Evolutionary conservation across 1,139 yeast genomes (phyloP).

Genomic region (Nematodospora anomalae): DNA sequence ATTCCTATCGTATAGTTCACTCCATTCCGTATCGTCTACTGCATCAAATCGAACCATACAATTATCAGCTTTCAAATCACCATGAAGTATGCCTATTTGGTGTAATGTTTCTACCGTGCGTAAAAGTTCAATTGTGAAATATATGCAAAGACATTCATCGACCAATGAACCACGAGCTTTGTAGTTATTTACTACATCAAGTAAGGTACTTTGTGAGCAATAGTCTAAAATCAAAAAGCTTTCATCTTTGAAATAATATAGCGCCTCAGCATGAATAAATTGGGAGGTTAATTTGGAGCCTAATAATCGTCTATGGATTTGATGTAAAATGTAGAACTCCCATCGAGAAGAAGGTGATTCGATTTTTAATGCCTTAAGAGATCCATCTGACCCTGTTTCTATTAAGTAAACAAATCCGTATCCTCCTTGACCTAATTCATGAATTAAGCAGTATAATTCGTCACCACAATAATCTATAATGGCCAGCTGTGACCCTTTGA

Average conservation of each 20-base stretch:
- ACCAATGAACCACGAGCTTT: slow-evolving; percentile 29
- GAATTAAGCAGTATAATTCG: slow-evolving; percentile 55
- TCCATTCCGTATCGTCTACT: slow-evolving; percentile 18
- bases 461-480: slow-evolving; percentile 51
- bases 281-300: slow-evolving; percentile 4
- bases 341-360: slow-evolving; percentile 72
- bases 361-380: slow-evolving; percentile 66
- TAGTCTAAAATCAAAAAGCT: slow-evolving; percentile 73
- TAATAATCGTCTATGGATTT: slow-evolving; percentile 44
- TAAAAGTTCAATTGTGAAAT: slow-evolving; percentile 62
- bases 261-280: slow-evolving; percentile 48
- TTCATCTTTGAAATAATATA: slow-evolving; percentile 67
- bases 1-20: slow-evolving; percentile 28
- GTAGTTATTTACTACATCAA: slow-evolving; percentile 65
- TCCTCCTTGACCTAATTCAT: slow-evolving; percentile 77
- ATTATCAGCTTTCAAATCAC: slow-evolving; percentile 84
- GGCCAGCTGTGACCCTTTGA: slow-evolving; percentile 40
- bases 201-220: slow-evolving; percentile 69
- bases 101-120: slow-evolving; percentile 65
- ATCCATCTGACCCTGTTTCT: slow-evolving; percentile 57
- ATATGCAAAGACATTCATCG: slow-evolving; percentile 67
- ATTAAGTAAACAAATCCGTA: slow-evolving; percentile 77
- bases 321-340: slow-evolving; percentile 76
- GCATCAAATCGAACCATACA: slow-evolving; percentile 67
- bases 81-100: slow-evolving; percentile 68